Base-by-base conservation (phyloP, 202 grass and related monocot genomes). In the Bolboschoenoplectus hybrid region DNA sequence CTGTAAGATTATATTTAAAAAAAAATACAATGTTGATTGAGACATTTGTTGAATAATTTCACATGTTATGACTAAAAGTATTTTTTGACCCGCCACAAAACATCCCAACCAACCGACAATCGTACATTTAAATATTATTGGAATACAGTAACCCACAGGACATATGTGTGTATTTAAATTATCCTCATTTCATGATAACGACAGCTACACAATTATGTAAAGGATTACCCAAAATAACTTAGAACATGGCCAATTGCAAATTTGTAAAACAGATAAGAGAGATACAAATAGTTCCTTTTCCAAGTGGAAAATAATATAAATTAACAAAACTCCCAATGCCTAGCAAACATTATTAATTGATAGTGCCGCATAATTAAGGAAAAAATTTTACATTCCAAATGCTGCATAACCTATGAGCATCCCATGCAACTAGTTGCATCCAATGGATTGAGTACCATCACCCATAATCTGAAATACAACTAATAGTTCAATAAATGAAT, bases 321-420 rank as follows among this genome's bases (percentile, higher is more conserved):
- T 26, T 32, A 26, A 26, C 26, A 26, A 55, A 77, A 55, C 47
- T 53, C 8, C 49, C 73, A 39, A 12, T 35, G 57, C 10, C 16
- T 56, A 78, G 39, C 74, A 78, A 56, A 56, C 74, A 40, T 56
- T 39, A 56, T 12, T 78, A 78, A 75, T 41, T 52, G 13, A 39
- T 39, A 60, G 35, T 17, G 9, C 14, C 19, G 50, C 35, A 79
- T 79, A 9, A 79, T 32, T 78, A 78, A 41, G 7, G 14, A 57
- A 79, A 16, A 56, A 13, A 1, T 77, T 79, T 60, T 58, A 79
- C 75, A 79, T 79, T 79, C 32, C 35, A 79, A 79, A 60, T 79
- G 35, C 35, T 78, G 51, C 51, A 57, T 39, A 40, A 38, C 44
- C 74, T 78, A 57, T 78, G 74, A 77, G 56, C 74, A 78, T 78